Evolutionary conservation across 2,329 filamentous ascomycete genomes (phyloP).

Genomic region (Colletotrichum cordylinicola): DNA sequence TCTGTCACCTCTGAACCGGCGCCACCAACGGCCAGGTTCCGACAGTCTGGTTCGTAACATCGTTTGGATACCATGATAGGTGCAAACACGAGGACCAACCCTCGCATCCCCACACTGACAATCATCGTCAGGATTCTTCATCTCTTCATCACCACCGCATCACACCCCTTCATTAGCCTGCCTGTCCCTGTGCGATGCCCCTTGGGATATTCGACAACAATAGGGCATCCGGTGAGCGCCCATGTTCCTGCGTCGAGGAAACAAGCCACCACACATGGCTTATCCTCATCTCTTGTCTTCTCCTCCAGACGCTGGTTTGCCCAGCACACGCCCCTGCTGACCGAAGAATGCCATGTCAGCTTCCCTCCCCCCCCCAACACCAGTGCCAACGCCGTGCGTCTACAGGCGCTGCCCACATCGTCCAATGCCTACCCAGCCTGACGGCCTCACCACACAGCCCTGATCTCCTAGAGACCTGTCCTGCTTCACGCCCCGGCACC

Average conservation of each 20-base stretch:
- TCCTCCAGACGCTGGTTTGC: background rate
- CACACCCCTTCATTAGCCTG: background rate
- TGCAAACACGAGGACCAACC: background rate
- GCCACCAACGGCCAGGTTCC: background rate
- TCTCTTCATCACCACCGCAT: background rate
- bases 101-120: background rate
- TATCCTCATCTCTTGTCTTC: background rate
- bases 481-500: background rate
- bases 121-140: constrained; percentile 2
- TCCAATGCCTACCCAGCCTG: background rate
- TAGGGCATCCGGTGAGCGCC: background rate
- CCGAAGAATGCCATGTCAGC: background rate
- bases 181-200: background rate
- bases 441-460: background rate
- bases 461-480: background rate
- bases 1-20: background rate
- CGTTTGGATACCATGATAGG: background rate
- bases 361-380: background rate
- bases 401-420: background rate
- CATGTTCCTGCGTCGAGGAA: constrained; percentile 7
- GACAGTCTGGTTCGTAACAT: background rate
- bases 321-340: background rate
- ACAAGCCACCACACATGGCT: background rate
- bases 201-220: background rate
- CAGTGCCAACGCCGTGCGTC: background rate